These are phyloP conservation scores for Erodium chrysanthum DNA, from an alignment of 441 rosid genomes.

Conservation along the genomic window DNA sequence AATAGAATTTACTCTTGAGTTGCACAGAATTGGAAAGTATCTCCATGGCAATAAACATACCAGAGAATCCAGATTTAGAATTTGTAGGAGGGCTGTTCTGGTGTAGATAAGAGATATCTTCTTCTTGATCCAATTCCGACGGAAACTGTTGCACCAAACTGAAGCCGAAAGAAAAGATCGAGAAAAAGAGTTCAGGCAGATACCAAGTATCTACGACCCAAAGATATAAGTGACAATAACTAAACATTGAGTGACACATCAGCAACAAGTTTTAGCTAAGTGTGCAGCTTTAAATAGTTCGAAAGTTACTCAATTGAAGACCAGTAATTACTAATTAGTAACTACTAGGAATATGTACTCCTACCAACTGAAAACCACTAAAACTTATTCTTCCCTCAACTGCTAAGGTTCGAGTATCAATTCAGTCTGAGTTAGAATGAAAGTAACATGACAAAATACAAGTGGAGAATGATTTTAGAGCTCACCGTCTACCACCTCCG, in stretches of 20 bases:
- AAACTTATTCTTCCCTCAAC: neutral
- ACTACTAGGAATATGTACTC: neutral
- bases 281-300: neutral
- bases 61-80: constrained; percentile 26
- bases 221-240: constrained; percentile 2
- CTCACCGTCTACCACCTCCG: constrained; percentile 34
- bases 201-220: constrained; percentile 1
- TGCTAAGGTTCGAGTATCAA: constrained; percentile 12
- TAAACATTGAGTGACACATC: neutral
- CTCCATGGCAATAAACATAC: constrained; percentile 26
- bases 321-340: neutral
- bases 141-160: constrained; percentile 34
- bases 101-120: constrained; percentile 23
- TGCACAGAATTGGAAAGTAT: neutral
- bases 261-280: neutral
- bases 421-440: constrained; percentile 3
- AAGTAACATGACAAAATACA: neutral
- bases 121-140: constrained; percentile 25
- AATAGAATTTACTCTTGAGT: constrained; percentile 1
- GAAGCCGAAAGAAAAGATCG: constrained; percentile 18
- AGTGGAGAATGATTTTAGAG: constrained; percentile 12
- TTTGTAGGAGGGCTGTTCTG: constrained; percentile 31
- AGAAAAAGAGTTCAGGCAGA: neutral
- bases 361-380: neutral
- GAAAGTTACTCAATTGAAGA: neutral